Evolutionary conservation across 2,329 filamentous ascomycete species (phyloP).

Genomic region (Sporothrix pseudoabietina): DNA sequence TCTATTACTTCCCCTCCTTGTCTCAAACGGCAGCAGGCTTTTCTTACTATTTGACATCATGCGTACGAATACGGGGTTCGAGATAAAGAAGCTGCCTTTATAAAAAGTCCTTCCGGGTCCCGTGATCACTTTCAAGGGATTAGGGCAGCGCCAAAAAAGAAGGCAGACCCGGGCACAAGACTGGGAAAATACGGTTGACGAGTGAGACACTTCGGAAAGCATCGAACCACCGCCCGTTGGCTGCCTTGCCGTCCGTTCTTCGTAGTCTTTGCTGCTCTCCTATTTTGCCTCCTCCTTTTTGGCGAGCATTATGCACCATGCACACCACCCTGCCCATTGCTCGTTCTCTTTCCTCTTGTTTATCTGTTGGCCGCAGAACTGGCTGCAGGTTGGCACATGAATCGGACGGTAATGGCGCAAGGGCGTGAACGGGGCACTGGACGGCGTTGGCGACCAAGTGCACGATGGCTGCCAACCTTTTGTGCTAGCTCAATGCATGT

Average conservation of each 20-base stretch:
- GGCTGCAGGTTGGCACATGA: conserved; percentile 2
- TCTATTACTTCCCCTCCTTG: neutral
- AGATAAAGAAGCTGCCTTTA: neutral
- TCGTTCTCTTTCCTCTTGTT: too few relatives aligned
- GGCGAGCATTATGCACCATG: neutral
- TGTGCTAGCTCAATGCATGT: neutral
- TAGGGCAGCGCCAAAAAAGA: neutral
- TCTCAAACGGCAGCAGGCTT: neutral
- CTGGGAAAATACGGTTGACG: neutral
- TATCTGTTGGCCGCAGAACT: neutral
- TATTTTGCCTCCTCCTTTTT: neutral
- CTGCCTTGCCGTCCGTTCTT: conserved; percentile 9
- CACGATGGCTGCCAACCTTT: conserved; percentile 3
- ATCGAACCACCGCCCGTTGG: conserved; percentile 8
- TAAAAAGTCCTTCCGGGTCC: neutral
- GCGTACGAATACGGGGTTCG: conserved; percentile 2
- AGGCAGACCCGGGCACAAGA: neutral
- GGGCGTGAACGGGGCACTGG: neutral
- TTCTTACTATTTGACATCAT: neutral
- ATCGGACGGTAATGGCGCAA: neutral
- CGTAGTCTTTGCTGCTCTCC: neutral
- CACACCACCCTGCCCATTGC: neutral
- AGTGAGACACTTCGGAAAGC: conserved; percentile 10
- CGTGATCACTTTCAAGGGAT: neutral
- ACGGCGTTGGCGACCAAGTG: neutral